Percentiles rank a stretch among this genome's conserved stretches.
Conservation (phyloP, 495 filamentous ascomycete genomes). For the Hypoxylon fuscum region DNA sequence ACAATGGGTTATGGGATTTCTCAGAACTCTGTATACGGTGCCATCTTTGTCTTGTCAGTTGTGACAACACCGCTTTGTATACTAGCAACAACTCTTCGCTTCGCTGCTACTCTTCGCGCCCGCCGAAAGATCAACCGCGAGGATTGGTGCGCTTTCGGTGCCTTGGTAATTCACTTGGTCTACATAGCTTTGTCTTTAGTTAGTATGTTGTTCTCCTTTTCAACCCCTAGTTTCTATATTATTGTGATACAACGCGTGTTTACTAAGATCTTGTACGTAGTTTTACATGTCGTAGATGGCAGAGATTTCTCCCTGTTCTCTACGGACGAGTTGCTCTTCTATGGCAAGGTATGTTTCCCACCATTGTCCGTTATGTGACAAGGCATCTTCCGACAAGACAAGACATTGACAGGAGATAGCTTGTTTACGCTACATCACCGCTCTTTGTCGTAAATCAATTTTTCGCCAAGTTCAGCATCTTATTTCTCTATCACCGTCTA, state of each 20-base stretch:
- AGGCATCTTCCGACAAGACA: not conserved
- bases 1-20: not conserved
- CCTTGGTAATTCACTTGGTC: not conserved
- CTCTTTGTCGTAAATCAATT: not conserved
- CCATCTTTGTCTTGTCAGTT: not conserved
- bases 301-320: not conserved
- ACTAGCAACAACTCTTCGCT: not conserved
- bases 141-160: not conserved
- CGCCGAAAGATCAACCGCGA: not conserved
- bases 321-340: not conserved
- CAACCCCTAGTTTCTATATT: too few species aligned
- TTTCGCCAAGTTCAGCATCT: constrained; percentile 27
- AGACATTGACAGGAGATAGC: not conserved
- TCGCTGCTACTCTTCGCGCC: not conserved
- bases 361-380: not conserved
- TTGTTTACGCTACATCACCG: not conserved
- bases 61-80: not conserved
- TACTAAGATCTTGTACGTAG: not conserved
- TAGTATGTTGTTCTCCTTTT: not conserved
- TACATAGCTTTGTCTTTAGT: not conserved
- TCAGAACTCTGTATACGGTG: not conserved
- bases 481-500: constrained; percentile 30
- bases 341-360: not conserved
- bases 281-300: not conserved
- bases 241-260: not conserved